These are phyloP conservation scores for Candida glucosophila DNA, from an alignment of 1,139 yeast genomes.

Conservation along the genomic window DNA sequence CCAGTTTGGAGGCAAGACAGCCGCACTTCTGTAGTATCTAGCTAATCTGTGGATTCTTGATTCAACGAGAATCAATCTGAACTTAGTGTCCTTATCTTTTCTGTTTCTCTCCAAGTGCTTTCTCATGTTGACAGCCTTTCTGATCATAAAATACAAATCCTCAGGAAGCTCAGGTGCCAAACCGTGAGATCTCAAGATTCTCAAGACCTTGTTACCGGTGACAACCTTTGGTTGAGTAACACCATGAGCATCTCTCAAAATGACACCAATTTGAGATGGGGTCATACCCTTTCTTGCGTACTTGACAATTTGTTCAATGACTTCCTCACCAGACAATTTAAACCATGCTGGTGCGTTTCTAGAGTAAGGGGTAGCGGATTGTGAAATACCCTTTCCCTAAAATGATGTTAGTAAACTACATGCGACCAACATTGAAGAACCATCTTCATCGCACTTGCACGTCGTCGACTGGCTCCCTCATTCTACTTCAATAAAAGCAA, in stretches of 20 bases:
- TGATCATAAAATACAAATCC: constrained; percentile 97
- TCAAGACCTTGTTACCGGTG: constrained; percentile 99
- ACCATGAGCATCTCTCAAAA: constrained; percentile 99
- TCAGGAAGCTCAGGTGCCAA: constrained; percentile 99
- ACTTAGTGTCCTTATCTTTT: constrained; percentile 99
- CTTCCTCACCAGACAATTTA: constrained; percentile 92
- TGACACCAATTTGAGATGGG: constrained; percentile 99
- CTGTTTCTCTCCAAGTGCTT: constrained; percentile 99
- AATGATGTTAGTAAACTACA: constrained; percentile 4
- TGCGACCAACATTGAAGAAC: constrained; percentile 4
- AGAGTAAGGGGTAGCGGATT: constrained; percentile 99
- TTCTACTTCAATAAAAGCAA: constrained; percentile 13
- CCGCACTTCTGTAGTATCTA: constrained; percentile 99
- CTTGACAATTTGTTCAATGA: constrained; percentile 97
- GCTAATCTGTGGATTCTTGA: constrained; percentile 99
- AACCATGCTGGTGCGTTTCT: constrained; percentile 99
- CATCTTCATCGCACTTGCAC: neutral
- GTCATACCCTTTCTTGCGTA: constrained; percentile 99
- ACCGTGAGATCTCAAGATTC: constrained; percentile 99
- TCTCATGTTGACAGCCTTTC: constrained; percentile 99
- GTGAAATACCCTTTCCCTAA: constrained; percentile 98
- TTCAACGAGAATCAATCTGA: constrained; percentile 99
- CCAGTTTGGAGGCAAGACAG: constrained; percentile 99
- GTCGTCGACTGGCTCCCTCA: constrained; percentile 2
- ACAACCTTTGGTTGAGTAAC: constrained; percentile 95